Conservation (phyloP, 805 yeast species). For the Saccharomycopsis sp. region DNA sequence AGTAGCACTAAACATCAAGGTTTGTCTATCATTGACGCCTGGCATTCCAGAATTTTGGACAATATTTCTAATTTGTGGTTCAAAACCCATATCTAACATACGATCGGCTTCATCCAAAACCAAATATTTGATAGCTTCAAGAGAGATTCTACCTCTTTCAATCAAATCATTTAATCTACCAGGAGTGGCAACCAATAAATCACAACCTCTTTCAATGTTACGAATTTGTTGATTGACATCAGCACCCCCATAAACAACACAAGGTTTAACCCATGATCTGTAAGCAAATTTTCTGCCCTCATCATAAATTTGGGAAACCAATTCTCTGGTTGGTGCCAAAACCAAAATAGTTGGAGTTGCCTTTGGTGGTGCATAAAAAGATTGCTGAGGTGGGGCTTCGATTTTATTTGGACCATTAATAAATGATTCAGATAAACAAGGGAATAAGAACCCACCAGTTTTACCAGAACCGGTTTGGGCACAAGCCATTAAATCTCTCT, state of each 20-base stretch:
- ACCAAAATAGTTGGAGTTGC: constrained; percentile 93
- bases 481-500: constrained; percentile 94
- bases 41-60: constrained; percentile 99
- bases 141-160: constrained; percentile 90
- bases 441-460: constrained; percentile 99
- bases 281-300: constrained; percentile 94
- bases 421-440: constrained; percentile 88
- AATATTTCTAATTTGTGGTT: constrained; percentile 97
- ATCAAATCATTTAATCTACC: constrained; percentile 96
- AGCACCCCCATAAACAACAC: constrained; percentile 98
- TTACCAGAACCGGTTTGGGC: constrained; percentile 99
- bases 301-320: constrained; percentile 92
- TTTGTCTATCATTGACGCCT: constrained; percentile 81
- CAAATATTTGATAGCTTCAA: constrained; percentile 83
- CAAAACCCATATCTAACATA: constrained; percentile 99
- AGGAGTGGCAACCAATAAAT: constrained; percentile 95
- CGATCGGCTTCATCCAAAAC: constrained; percentile 99
- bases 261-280: constrained; percentile 96
- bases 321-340: constrained; percentile 98
- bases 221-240: constrained; percentile 83
- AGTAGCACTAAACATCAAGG: constrained; percentile 97
- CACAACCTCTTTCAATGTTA: constrained; percentile 90
- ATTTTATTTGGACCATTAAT: constrained; percentile 74
- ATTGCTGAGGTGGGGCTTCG: constrained; percentile 35
- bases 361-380: constrained; percentile 58